These are phyloP conservation scores for Cladobotryum protrusum DNA, from an alignment of 2,329 filamentous ascomycete genomes.

Conservation along the genomic window DNA sequence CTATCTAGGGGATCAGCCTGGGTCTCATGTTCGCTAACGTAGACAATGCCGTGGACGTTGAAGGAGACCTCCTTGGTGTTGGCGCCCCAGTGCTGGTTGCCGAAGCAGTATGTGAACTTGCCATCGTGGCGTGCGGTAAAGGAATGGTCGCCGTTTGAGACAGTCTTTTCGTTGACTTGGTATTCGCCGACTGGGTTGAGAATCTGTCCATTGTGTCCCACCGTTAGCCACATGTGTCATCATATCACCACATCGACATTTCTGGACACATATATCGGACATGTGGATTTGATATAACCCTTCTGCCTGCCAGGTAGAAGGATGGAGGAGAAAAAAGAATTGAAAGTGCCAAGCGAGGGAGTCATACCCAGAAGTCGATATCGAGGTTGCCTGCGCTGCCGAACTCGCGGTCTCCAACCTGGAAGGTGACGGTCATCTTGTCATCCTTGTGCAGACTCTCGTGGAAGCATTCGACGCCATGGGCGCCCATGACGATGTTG, in stretches of 20 bases:
- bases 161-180: conserved; percentile 71
- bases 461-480: conserved; percentile 97
- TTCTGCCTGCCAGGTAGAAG: conserved; percentile 9
- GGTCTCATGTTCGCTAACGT: conserved; percentile 82
- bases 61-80: conserved; percentile 97
- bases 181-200: conserved; percentile 69
- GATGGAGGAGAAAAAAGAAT: background rate
- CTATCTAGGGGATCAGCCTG: conserved; percentile 82
- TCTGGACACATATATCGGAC: background rate
- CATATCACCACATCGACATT: background rate
- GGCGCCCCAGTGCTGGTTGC: conserved; percentile 96
- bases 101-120: conserved; percentile 95
- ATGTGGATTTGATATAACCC: too few species aligned
- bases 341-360: background rate
- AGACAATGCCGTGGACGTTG: conserved; percentile 98
- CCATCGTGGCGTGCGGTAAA: conserved; percentile 83
- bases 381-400: conserved; percentile 90
- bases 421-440: conserved; percentile 97
- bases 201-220: conserved; percentile 45
- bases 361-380: conserved; percentile 91
- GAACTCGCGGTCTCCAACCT: conserved; percentile 95
- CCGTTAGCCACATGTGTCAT: background rate
- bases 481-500: conserved; percentile 91
- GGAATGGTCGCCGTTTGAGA: conserved; percentile 87
- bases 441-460: conserved; percentile 88